A percentile compares a stretch with the other conserved stretches of the same genome.
phyloP scores from a whole-genome alignment of 192 early-diverging fungal species.

The Backusella tuberculispora region DNA sequence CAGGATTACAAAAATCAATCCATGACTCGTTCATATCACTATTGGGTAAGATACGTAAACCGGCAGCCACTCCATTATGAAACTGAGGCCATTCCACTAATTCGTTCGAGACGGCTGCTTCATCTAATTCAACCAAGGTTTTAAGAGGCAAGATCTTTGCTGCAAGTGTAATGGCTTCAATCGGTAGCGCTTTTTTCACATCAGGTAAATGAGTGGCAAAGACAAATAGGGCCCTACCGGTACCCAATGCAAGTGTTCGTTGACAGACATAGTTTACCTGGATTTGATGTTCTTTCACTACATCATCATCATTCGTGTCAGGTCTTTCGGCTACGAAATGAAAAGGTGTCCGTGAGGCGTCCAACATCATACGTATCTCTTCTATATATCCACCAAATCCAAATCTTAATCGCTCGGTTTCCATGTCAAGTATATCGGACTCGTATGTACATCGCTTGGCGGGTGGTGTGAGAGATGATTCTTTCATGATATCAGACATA shows the following conservation, averaged over 20 bases:
- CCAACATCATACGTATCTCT: not conserved
- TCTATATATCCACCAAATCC: slow-evolving; percentile 19
- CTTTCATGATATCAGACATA: not conserved
- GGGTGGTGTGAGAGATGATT: not conserved
- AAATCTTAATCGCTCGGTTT: slow-evolving; percentile 16
- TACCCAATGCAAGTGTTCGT: slow-evolving; percentile 66
- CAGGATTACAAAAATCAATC: slow-evolving; percentile 77
- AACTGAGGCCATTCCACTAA: slow-evolving; percentile 82
- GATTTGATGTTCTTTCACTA: slow-evolving; percentile 52
- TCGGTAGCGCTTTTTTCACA: slow-evolving; percentile 58
- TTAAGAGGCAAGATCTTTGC: slow-evolving; percentile 71
- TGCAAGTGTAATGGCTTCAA: slow-evolving; percentile 58
- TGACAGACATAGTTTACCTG: slow-evolving; percentile 42
- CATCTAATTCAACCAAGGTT: slow-evolving; percentile 57
- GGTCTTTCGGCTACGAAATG: not conserved
- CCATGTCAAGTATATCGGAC: slow-evolving; percentile 11
- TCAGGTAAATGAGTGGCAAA: slow-evolving; percentile 62
- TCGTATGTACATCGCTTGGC: slow-evolving; percentile 1
- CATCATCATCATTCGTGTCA: slow-evolving; percentile 33
- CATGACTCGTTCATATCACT: slow-evolving; percentile 70
- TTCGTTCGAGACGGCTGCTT: slow-evolving; percentile 41
- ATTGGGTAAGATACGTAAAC: slow-evolving; percentile 65
- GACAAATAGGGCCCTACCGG: slow-evolving; percentile 70
- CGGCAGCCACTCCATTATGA: slow-evolving; percentile 85
- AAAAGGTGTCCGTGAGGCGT: not conserved